Conservation (phyloP, 2,329 filamentous ascomycete species). For the Aspergillus novoparasiticus region DNA sequence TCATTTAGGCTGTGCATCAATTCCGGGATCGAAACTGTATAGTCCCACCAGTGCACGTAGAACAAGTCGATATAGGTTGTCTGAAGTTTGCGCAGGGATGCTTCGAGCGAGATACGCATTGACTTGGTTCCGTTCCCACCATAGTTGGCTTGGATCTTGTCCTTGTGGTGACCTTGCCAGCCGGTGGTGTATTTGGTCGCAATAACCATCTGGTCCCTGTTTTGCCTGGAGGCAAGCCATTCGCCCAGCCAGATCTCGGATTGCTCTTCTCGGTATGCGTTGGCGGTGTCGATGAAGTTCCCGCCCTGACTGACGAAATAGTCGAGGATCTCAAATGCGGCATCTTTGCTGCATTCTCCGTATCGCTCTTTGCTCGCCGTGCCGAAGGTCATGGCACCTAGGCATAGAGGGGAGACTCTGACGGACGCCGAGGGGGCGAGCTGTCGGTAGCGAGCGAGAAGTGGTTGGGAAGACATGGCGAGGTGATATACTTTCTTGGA, state of each 20-base stretch:
- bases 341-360: conserved; percentile 65
- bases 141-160: conserved; percentile 43
- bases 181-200: conserved; percentile 65
- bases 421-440: conserved; percentile 66
- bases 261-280: conserved; percentile 66
- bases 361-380: conserved; percentile 51
- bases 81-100: conserved; percentile 34
- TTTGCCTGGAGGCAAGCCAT: conserved; percentile 65
- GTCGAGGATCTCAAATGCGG: conserved; percentile 64
- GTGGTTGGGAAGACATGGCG: not conserved
- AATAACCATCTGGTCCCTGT: conserved; percentile 68
- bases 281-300: conserved; percentile 73
- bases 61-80: conserved; percentile 43
- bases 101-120: conserved; percentile 30
- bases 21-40: conserved; percentile 64
- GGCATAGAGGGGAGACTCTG: conserved; percentile 62
- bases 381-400: conserved; percentile 40
- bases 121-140: conserved; percentile 40
- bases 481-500: not conserved
- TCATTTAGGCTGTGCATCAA: conserved; percentile 69
- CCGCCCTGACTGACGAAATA: conserved; percentile 65
- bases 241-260: conserved; percentile 68
- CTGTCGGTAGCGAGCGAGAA: conserved; percentile 63
- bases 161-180: conserved; percentile 12
- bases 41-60: conserved; percentile 60